Percentiles rank a stretch among this genome's conserved stretches.
phyloP scores from a whole-genome alignment of 108 stramenopile species.

The Skeletonema marinoi region DNA sequence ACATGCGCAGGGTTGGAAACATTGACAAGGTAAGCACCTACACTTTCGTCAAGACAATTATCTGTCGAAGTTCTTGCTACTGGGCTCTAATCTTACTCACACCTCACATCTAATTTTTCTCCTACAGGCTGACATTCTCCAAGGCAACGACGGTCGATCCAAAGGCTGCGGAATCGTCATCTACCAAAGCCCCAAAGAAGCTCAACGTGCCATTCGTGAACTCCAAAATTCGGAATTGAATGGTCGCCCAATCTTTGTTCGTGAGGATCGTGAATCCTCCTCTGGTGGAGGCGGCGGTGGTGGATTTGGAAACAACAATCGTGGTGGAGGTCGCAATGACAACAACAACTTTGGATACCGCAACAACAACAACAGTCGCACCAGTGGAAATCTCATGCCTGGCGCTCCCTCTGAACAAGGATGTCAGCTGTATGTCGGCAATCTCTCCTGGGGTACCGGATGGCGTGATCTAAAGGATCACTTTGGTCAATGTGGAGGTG shows the following conservation, averaged over 20 bases:
- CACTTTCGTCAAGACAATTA: not conserved
- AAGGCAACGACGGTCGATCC: constrained; percentile 76
- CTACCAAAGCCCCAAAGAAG: constrained; percentile 88
- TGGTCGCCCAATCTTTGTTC: constrained; percentile 83
- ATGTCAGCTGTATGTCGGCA: constrained; percentile 82
- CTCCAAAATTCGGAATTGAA: constrained; percentile 82
- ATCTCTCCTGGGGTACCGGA: constrained; percentile 75
- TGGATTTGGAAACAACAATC: constrained; percentile 19
- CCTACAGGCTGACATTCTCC: constrained; percentile 81
- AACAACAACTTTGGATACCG: constrained; percentile 20
- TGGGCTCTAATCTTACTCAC: constrained; percentile 1
- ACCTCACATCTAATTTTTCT: not conserved
- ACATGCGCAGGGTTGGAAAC: constrained; percentile 91
- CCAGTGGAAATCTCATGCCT: constrained; percentile 12
- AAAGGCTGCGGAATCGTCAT: constrained; percentile 94
- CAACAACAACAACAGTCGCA: not conserved
- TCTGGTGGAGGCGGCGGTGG: constrained; percentile 57
- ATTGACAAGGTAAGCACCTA: constrained; percentile 62
- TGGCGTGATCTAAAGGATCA: constrained; percentile 92
- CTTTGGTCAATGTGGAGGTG: constrained; percentile 75
- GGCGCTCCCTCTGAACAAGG: constrained; percentile 31
- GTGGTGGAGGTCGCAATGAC: constrained; percentile 32
- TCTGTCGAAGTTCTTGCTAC: no score
- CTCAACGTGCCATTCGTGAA: constrained; percentile 83
- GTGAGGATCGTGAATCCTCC: constrained; percentile 83